Base-by-base conservation (phyloP, 2,329 filamentous ascomycete genomes). In the Cladophialophora psammophila region DNA sequence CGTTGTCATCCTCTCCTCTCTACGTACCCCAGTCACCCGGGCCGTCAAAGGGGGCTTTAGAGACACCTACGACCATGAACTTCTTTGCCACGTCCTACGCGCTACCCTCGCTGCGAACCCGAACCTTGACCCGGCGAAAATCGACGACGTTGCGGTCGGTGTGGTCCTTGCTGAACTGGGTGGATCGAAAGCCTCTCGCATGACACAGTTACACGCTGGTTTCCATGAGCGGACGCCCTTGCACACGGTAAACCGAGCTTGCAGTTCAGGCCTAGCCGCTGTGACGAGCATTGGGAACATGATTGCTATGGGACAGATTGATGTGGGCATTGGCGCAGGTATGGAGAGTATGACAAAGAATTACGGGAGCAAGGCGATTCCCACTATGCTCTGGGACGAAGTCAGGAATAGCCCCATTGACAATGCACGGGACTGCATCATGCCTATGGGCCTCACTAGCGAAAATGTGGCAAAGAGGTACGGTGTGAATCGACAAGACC, bases 261-360 rank as follows among this genome's bases (percentile, higher is more conserved):
- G 94, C 79, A 88, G 89, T 15, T 92, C 88, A 6, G 90, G 90
- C 2, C 84, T 97, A 58, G 90, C 92, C 72, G 89, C 91, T 32
- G 90, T 97, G 59, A 90, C 92, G 1, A 81, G 84, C 13, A 84
- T 96, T 2, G 91, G 91, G 5, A 88, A 90, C 65, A 85, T 90
- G 69, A 95, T 97, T 73, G 86, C 88, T n/a, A 84, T 86, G 0
- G 93, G 91, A 1, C 86, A 87, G 72, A 90, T 94, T 60, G 86
- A 89, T 69, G 83, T 85, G 0, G 94, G 92, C 67, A 88, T 97
- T 69, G 94, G 89, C 9, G 94, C 91, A 1, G 94, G 94, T 35
- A 97, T 96, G 91, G 94, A 97, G 85, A 94, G 91, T 81, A 97
- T 97, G 94, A 96, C 92, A 70, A 83, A 90, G 71, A 97, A 97